Percentiles rank a stretch among this genome's conserved stretches.
These are phyloP conservation scores for Beauveria sp. DNA, from an alignment of 2,329 filamentous ascomycete species.

Conservation along the genomic window DNA sequence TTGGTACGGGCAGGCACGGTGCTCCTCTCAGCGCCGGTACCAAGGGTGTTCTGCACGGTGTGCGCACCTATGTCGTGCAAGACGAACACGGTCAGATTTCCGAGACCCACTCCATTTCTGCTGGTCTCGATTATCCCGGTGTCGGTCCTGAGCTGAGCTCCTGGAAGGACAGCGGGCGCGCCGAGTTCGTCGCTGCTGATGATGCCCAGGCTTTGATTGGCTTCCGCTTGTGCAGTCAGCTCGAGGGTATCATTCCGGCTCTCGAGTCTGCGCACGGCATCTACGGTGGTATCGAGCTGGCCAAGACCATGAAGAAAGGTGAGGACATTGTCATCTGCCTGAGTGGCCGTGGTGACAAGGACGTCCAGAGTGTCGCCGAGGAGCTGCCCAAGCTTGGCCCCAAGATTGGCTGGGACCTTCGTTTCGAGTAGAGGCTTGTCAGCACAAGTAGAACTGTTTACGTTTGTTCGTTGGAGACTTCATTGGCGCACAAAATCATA, in stretches of 20 bases:
- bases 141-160: constrained; percentile 85
- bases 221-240: constrained; percentile 75
- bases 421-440: constrained; percentile 40
- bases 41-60: constrained; percentile 91
- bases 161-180: constrained; percentile 88
- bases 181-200: constrained; percentile 83
- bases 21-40: constrained; percentile 80
- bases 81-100: constrained; percentile 86
- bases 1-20: constrained; percentile 78
- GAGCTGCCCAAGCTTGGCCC: constrained; percentile 84
- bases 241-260: constrained; percentile 95
- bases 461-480: background rate
- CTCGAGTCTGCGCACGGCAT: constrained; percentile 91
- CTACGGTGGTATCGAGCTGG: constrained; percentile 79
- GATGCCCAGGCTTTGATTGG: constrained; percentile 85
- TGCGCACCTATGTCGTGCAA: constrained; percentile 92
- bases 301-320: constrained; percentile 84
- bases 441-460: background rate
- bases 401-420: constrained; percentile 69
- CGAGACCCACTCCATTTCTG: constrained; percentile 94
- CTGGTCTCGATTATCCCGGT: constrained; percentile 93
- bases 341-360: constrained; percentile 92
- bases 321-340: constrained; percentile 91
- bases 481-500: background rate
- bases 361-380: constrained; percentile 96